phyloP scores from a whole-genome alignment of 1,284 basidiomycete genomes.

The Xerocomus minutiporus region DNA sequence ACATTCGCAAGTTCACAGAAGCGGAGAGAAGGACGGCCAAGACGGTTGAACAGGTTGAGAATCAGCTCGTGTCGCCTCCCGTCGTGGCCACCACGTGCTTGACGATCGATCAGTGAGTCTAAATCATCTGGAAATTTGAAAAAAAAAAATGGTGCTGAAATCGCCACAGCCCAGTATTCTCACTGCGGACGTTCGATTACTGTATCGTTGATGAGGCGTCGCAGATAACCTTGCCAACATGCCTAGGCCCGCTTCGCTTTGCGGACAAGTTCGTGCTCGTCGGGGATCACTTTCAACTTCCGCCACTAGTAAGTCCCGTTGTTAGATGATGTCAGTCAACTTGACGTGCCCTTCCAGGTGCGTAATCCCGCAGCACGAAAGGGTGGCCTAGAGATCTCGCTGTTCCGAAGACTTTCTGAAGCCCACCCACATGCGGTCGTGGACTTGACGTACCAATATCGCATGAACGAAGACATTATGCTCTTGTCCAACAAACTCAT shows the following conservation, averaged over 20 bases:
- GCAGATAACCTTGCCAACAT: constrained; percentile 95
- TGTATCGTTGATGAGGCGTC: constrained; percentile 99
- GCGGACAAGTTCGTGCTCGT: constrained; percentile 92
- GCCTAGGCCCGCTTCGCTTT: constrained; percentile 87
- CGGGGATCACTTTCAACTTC: constrained; percentile 95
- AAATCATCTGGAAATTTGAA: neutral
- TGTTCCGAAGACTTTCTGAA: constrained; percentile 86
- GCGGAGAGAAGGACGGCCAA: constrained; percentile 50
- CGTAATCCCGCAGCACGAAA: constrained; percentile 74
- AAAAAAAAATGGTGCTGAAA: neutral
- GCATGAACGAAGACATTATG: constrained; percentile 99
- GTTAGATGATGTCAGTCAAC: neutral
- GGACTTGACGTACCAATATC: constrained; percentile 84
- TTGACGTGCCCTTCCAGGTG: constrained; percentile 47
- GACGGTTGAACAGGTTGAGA: constrained; percentile 75
- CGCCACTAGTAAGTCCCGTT: constrained; percentile 69
- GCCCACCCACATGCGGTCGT: constrained; percentile 81
- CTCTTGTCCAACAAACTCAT: constrained; percentile 85
- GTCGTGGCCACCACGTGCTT: constrained; percentile 96
- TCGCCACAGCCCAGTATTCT: constrained; percentile 70
- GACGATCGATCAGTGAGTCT: constrained; percentile 84
- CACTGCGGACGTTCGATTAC: constrained; percentile 85
- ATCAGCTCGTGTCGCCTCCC: constrained; percentile 77
- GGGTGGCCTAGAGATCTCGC: constrained; percentile 83
- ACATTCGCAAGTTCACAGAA: constrained; percentile 69